Evolutionary conservation across 768 basidiomycete genomes (phyloP).

Genomic region (Butyriboletus loyo): DNA sequence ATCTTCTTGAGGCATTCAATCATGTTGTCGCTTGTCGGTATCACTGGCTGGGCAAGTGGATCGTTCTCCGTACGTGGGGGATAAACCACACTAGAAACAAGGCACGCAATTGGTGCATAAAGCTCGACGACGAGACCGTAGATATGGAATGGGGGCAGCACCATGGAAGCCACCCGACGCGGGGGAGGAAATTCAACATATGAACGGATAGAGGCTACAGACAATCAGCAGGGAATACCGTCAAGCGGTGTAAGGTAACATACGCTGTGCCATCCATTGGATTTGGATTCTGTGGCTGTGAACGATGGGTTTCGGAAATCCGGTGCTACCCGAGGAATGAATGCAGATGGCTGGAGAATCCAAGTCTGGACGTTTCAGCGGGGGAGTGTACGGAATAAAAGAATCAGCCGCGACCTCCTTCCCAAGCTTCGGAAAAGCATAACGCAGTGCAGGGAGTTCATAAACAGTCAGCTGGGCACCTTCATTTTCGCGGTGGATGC

Average conservation of each 20-base stretch:
- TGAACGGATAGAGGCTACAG: conserved; percentile 1
- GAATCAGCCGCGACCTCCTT: conserved; percentile 22
- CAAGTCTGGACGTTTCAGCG: conserved; percentile 13
- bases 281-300: conserved; percentile 33
- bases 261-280: conserved; percentile 37
- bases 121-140: conserved; percentile 18
- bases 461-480: conserved; percentile 5
- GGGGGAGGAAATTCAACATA: conserved; percentile 9
- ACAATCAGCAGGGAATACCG: background rate
- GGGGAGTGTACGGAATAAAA: conserved; percentile 17
- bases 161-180: conserved; percentile 21
- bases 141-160: conserved; percentile 28
- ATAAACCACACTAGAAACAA: conserved; percentile 22
- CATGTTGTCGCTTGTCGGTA: conserved; percentile 40
- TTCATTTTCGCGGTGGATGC: background rate
- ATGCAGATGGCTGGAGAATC: conserved; percentile 43
- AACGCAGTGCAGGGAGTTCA: conserved; percentile 18
- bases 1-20: conserved; percentile 33
- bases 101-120: conserved; percentile 16
- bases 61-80: conserved; percentile 24
- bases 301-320: conserved; percentile 46
- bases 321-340: conserved; percentile 51
- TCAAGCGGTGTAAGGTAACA: conserved; percentile 1
- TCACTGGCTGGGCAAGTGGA: conserved; percentile 28
- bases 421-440: conserved; percentile 43